Conservation (phyloP, 2,329 filamentous ascomycete species). For the Phialophora verrucosa region DNA sequence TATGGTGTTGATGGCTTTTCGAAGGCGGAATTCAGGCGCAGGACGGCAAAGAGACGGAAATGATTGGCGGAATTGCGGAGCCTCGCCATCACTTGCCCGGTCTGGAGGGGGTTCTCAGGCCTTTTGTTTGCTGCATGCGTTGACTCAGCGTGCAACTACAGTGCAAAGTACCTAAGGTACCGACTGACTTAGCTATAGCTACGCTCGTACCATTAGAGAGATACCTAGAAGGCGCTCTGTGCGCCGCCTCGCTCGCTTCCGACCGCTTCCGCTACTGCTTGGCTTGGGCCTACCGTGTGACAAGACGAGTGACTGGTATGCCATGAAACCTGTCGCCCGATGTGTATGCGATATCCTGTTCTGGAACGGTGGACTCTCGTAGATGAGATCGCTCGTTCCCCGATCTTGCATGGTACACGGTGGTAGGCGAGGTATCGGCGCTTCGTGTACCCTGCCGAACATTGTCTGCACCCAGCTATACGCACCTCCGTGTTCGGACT, state of each 20-base stretch:
- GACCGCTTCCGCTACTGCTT: neutral
- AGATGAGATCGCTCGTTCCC: neutral
- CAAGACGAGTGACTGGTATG: neutral
- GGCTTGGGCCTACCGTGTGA: neutral
- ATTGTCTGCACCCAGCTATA: neutral
- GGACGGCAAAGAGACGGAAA: neutral
- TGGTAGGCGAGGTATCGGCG: neutral
- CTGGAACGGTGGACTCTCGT: neutral
- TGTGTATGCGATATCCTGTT: neutral
- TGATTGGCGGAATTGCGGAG: conserved; percentile 19
- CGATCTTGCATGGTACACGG: neutral
- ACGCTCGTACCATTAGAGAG: neutral
- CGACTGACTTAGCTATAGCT: neutral
- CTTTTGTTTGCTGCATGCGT: neutral
- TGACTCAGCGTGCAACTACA: neutral
- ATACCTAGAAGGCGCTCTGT: neutral
- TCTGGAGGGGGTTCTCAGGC: neutral
- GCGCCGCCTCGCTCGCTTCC: neutral
- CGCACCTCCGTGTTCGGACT: neutral
- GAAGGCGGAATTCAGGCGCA: conserved; percentile 16
- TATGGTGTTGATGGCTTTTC: conserved; percentile 8
- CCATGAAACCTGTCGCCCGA: neutral
- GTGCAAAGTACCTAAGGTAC: neutral
- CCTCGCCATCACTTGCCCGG: neutral
- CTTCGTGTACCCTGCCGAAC: neutral